Percentiles rank a stretch among this genome's conserved stretches.
Conservation (phyloP, 306 rosid genomes). For the Medicago ruthenica region DNA sequence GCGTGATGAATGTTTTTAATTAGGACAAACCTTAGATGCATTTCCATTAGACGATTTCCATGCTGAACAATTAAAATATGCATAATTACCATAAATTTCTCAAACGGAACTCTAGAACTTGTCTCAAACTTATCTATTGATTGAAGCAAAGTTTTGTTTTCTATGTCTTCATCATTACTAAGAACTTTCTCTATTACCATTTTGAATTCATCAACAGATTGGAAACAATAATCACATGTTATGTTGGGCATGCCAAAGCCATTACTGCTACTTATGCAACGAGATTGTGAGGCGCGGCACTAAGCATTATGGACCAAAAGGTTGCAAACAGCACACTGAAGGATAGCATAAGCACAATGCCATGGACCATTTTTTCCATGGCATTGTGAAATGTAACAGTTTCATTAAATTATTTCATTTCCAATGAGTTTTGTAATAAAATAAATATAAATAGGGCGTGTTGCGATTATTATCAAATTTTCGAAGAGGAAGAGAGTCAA, state of each 20-base stretch:
- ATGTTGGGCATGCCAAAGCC: conserved; percentile 89
- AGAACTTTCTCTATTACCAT: conserved; percentile 28
- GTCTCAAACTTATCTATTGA: conserved; percentile 16
- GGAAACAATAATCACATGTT: conserved; percentile 84
- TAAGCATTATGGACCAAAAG: conserved; percentile 83
- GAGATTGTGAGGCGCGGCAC: conserved; percentile 67
- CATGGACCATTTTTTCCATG: not conserved
- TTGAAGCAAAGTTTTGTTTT: conserved; percentile 5
- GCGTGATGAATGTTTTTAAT: no score
- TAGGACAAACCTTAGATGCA: no score
- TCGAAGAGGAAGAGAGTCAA: conserved; percentile 10
- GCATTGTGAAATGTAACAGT: not conserved
- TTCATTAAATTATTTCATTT: conserved; percentile 27
- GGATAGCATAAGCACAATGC: conserved; percentile 48
- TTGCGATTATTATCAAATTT: not conserved
- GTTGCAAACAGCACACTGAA: conserved; percentile 80
- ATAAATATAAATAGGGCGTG: not conserved
- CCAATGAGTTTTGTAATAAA: conserved; percentile 21
- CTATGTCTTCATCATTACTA: conserved; percentile 26
- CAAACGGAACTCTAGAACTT: not conserved
- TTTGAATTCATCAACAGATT: conserved; percentile 58
- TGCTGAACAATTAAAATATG: no score
- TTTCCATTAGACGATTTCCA: no score
- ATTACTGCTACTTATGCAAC: conserved; percentile 84
- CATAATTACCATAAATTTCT: no score